phyloP scores from a whole-genome alignment of 169 alveolate species.

The Eimeria brunetti region DNA sequence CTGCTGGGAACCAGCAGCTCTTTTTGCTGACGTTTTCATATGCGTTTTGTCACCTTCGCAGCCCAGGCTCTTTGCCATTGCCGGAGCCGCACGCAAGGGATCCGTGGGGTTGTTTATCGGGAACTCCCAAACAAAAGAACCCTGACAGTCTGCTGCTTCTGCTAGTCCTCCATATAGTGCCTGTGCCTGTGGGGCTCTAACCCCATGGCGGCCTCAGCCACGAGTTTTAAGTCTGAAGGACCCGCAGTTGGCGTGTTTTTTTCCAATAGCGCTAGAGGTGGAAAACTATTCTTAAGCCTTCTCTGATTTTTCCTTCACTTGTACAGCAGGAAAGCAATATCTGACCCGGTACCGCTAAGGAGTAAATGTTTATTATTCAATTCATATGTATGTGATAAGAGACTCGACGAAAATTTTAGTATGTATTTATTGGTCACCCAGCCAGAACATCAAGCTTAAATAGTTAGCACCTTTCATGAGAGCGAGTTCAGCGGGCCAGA shows the following conservation, averaged over 20 bases:
- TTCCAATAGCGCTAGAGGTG: neutral
- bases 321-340: neutral
- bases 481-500: slow-evolving; percentile 46
- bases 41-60: slow-evolving; percentile 1
- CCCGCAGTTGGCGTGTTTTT: neutral
- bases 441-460: neutral
- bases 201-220: neutral
- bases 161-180: neutral
- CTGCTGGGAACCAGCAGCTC: slow-evolving; percentile 29
- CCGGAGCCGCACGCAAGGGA: neutral
- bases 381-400: neutral
- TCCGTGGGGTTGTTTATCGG: neutral
- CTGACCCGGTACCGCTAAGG: neutral
- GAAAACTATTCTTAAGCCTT: neutral
- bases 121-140: neutral
- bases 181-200: neutral
- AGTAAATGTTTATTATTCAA: neutral
- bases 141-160: slow-evolving; percentile 1
- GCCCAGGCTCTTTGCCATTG: neutral
- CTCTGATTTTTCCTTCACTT: neutral
- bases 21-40: neutral
- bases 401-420: neutral
- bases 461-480: slow-evolving; percentile 9
- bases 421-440: neutral
- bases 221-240: slow-evolving; percentile 4